Evolutionary conservation across 306 rosid genomes (phyloP), one percentile per base, ranked within the genome.

Genomic region (Fragaria iinumae): DNA sequence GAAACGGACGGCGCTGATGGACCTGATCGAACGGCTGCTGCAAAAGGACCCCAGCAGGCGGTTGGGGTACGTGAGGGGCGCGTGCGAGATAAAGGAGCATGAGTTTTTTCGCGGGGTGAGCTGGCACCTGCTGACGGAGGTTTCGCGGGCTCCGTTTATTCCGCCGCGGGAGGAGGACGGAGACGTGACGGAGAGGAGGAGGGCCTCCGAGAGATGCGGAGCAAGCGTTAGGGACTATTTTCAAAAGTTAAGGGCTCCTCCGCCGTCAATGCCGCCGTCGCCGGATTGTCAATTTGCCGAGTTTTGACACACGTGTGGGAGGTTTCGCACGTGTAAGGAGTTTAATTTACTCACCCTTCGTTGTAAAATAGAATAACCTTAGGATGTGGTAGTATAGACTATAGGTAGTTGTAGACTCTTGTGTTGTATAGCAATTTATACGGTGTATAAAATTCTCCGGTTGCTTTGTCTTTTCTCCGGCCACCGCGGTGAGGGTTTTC

Each of bases 41-140:
- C 84, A 88, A 16, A 95, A 92, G 88, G 97, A 95, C 39, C 97
- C 99, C 67, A 71, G 80, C 3, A 87, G 57, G 52, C 73, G 99
- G 25, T 73, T 95, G 78, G 97, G 99, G 8, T 95, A 82, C 78
- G 75, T 38, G 18, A 38, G 90, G 0, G 99, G 99, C 45, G 98
- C 93, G 6, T 41, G 53, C 10, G 97, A 95, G 88, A 90, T 95
- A 71, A 95, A 87, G 85, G 93, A 82, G 69, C 99, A 95, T 66
- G 83, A 68, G 71, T 95, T 92, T 86, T 92, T 95, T 53, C 75
- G 79, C 67, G 99, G 99, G 27, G 84, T 95, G 1, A 79, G 78
- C 80, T 95, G 99, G 99, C 90, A 95, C 84, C 81, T 89, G 20
- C 74, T 95, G 0, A 81, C 90, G 76, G 96, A 96, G 70, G 90